A percentile compares a stretch with the other conserved stretches of the same genome.
Conservation (phyloP, 192 early-diverging fungal genomes). For the Podochytrium sp. region DNA sequence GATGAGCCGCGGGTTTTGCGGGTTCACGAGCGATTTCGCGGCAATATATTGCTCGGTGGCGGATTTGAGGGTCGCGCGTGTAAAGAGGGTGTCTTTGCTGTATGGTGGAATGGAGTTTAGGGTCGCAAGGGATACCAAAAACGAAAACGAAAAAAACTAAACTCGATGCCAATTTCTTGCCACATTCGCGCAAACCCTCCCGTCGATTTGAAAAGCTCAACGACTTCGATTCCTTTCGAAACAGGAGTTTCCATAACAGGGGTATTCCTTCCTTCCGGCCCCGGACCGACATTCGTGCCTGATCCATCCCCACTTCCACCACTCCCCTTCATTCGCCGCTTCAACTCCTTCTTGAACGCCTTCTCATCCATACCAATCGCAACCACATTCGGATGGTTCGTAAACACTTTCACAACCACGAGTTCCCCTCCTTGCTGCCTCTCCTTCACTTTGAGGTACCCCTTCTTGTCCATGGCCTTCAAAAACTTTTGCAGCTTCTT, state of each 20-base stretch:
- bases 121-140: slow-evolving; percentile 55
- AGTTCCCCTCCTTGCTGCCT: slow-evolving; percentile 47
- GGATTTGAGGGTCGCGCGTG: slow-evolving; percentile 56
- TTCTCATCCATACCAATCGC: background rate
- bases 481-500: slow-evolving; percentile 90
- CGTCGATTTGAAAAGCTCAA: slow-evolving; percentile 39
- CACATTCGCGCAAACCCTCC: slow-evolving; percentile 28
- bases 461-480: slow-evolving; percentile 86
- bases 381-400: slow-evolving; percentile 1
- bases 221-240: slow-evolving; percentile 32
- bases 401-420: slow-evolving; percentile 4
- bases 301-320: background rate
- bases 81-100: slow-evolving; percentile 61
- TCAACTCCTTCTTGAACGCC: background rate
- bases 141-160: slow-evolving; percentile 32
- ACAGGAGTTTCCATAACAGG: background rate
- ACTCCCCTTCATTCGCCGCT: background rate
- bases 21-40: slow-evolving; percentile 59
- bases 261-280: no score
- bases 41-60: slow-evolving; percentile 70
- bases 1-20: slow-evolving; percentile 41
- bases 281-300: no score
- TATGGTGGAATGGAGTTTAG: slow-evolving; percentile 40
- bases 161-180: slow-evolving; percentile 38
- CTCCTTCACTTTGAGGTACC: slow-evolving; percentile 82